Percentiles rank a stretch among this genome's conserved stretches.
Conservation (phyloP, 192 early-diverging fungal species). For the Umbelopsis vinacea region DNA sequence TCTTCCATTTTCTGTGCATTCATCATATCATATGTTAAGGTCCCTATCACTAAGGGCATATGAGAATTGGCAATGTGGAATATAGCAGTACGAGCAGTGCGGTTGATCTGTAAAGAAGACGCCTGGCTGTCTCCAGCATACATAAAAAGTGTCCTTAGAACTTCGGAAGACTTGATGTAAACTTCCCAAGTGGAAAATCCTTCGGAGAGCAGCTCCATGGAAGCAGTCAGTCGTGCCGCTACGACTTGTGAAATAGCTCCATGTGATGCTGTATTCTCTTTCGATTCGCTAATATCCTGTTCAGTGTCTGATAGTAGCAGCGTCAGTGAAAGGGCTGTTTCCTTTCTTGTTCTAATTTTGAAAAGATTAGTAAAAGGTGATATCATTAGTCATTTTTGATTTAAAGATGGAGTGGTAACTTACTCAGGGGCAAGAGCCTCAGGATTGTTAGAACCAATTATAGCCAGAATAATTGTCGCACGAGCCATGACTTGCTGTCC, state of each 20-base stretch:
- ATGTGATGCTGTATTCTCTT: constrained; percentile 37
- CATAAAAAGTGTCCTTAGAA: constrained; percentile 64
- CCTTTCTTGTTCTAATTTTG: constrained; percentile 49
- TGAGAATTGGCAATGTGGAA: constrained; percentile 72
- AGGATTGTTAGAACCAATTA: constrained; percentile 70
- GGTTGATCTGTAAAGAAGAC: constrained; percentile 44
- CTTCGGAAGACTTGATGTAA: constrained; percentile 67
- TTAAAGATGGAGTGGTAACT: neutral
- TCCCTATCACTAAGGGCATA: constrained; percentile 70
- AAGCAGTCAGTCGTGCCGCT: constrained; percentile 23
- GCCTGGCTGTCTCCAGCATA: constrained; percentile 52
- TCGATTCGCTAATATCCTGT: constrained; percentile 44
- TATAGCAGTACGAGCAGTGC: constrained; percentile 70
- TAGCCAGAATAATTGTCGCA: constrained; percentile 75
- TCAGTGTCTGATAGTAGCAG: constrained; percentile 64
- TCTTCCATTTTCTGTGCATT: constrained; percentile 67
- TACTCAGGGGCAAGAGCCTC: constrained; percentile 38
- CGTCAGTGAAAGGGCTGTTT: constrained; percentile 71
- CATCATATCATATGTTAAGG: constrained; percentile 74
- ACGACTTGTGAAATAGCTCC: neutral
- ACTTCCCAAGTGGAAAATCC: constrained; percentile 81
- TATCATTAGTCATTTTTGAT: neutral
- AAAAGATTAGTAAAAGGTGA: neutral
- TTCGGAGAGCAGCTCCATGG: constrained; percentile 70
- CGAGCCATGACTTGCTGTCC: constrained; percentile 54